Evolutionary conservation across 139 green algal genomes (phyloP), one percentile per base, ranked within the genome.

Genomic region (Coelastrella sp.): DNA sequence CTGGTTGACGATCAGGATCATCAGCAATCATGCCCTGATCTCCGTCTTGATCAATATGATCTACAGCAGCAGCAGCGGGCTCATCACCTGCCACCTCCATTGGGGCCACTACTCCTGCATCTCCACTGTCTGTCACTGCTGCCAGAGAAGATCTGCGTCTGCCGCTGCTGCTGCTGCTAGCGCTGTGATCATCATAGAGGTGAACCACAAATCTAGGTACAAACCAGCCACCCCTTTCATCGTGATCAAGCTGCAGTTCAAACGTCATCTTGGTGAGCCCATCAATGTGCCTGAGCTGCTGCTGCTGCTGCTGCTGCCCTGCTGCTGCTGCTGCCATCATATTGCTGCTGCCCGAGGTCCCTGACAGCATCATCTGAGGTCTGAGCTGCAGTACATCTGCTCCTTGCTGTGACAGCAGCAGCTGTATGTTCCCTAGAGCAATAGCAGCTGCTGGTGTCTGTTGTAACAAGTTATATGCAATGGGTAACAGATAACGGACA

Each of bases 401-500:
- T 21, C n/a, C 43, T 21, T 67, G 48, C 48, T 48, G 50, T 7
- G 37, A n/a, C 30, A 81, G 73, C 73, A 34, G 32, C 48, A 50
- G 50, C 73, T 66, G 73, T 6, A 81, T 48, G 7, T 35, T 32
- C 30, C 50, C 23, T 4, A 68, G 27, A 5, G 2, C 0, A 17
- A 53, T 30, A 5, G 69, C 9, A 4, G 74, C 50, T 32, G 4
- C 27, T 13, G 74, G 74, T 7, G 69, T 35, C 53, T 82, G 74
- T 35, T 82, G 74, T n/a, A 82, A 50, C 30, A 82, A 41, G 34
- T 25, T 51, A 30, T 50, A 35, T 2, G 59, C 77, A 21, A 63
- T 9, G 11, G 77, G 77, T 43, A 84, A 59, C 38, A 84, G 77
- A 63, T 84, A 84, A 37, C 77, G 77, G 19, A 84, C 77, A 32